Base-by-base conservation (phyloP, 129 eudicot species). In the Oenanthe sinensis region DNA sequence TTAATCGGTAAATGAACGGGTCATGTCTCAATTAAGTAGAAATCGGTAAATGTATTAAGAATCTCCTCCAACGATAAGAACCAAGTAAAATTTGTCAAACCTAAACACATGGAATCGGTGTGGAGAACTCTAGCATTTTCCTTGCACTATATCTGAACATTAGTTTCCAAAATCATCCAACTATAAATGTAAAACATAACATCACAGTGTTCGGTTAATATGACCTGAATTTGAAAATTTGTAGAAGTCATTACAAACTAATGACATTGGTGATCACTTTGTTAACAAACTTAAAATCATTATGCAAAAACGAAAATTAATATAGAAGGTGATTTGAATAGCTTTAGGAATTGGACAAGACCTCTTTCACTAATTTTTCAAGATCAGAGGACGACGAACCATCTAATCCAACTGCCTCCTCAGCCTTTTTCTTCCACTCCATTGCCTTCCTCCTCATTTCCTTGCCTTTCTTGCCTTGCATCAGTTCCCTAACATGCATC, bases 351-450 rank as follows among this genome's bases (percentile, higher is more conserved):
- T 58, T 58, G 67, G 30, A 55, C 63, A 55, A 58, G 67, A 58
- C 30, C 30, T 58, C 17, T 19, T 20, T 40, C 47, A 71, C 47
- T 39, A 71, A 9, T 16, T 71, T 40, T 4, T 40, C 75, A 14
- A 71, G 13, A 71, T 71, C 45, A 42, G 45, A 71, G 45, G 75
- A 71, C 5, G 75, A 71, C 7, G 75, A 39, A 71, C 75, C 75
- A 71, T 30, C 4, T 20, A 8, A 22, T 43, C 48, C 75, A 13
- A 43, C 45, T 16, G 75, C 75, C 26, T 42, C 75, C 14, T 40
- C 28, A 33, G 47, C 75, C 48, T 71, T 71, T 20, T 40, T 71
- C 75, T 71, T 71, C 46, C 46, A 71, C 75, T 71, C 75, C 2
- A 13, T 71, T 2, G 67, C 67, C 30, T 58, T 58, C 4, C 4